Evolutionary conservation across 2,329 filamentous ascomycete genomes (phyloP).

Genomic region (Blumeria hordei): DNA sequence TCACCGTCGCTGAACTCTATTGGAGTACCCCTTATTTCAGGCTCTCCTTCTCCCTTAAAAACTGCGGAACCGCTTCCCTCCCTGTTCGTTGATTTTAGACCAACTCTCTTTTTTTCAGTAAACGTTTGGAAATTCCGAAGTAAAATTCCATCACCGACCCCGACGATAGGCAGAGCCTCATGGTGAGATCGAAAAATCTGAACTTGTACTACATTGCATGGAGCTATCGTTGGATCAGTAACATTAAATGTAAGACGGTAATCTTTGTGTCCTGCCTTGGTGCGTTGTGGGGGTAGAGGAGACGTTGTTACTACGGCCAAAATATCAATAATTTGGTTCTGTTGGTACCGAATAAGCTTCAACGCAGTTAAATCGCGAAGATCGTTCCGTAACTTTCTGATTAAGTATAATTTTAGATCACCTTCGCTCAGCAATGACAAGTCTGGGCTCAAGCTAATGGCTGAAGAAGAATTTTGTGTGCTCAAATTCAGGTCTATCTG

Average conservation of each 20-base stretch:
- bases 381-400: conserved; percentile 14
- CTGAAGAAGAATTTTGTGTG: no score
- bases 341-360: conserved; percentile 24
- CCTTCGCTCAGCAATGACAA: no score
- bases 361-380: conserved; percentile 29
- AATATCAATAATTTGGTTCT: conserved; percentile 26
- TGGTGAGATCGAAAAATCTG: conserved; percentile 34
- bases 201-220: conserved; percentile 26
- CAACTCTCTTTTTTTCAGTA: conserved; percentile 17
- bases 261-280: conserved; percentile 32
- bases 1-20: conserved; percentile 30
- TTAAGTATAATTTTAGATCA: conserved; percentile 16
- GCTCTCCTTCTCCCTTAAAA: conserved; percentile 22
- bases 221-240: conserved; percentile 29
- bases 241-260: conserved; percentile 33
- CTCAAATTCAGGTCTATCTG: no score
- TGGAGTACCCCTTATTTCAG: conserved; percentile 31
- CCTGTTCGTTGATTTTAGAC: conserved; percentile 25
- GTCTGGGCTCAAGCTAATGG: no score
- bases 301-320: conserved; percentile 28
- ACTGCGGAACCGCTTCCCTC: conserved; percentile 36
- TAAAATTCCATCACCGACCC: conserved; percentile 31
- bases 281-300: conserved; percentile 26
- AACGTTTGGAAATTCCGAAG: conserved; percentile 26
- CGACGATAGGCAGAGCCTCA: conserved; percentile 28